These are phyloP conservation scores for Talaromyces wortmannii DNA, from an alignment of 495 filamentous ascomycete genomes.

Conservation along the genomic window DNA sequence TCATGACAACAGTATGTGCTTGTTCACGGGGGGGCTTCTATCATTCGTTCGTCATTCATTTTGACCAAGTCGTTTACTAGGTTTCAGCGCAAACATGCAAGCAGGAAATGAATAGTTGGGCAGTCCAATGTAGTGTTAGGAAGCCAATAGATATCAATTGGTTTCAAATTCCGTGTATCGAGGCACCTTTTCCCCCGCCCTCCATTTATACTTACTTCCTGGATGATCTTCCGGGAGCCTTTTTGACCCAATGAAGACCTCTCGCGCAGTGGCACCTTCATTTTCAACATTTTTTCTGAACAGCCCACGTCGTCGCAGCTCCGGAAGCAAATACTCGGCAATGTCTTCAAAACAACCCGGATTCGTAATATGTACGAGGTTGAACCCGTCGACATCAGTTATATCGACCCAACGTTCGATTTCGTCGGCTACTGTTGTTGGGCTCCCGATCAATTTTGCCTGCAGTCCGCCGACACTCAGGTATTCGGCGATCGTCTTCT, in stretches of 20 bases:
- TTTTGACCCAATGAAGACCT: slow-evolving; percentile 36
- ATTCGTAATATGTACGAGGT: slow-evolving; percentile 45
- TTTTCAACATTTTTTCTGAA: slow-evolving; percentile 44
- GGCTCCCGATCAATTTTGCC: slow-evolving; percentile 37
- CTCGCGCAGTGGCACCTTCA: slow-evolving; percentile 41
- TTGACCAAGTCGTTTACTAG: too few relatives aligned
- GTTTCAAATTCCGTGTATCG: neutral
- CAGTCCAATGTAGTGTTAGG: too few relatives aligned
- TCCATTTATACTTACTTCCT: slow-evolving; percentile 24
- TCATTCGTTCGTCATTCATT: too few relatives aligned
- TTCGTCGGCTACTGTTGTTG: slow-evolving; percentile 41
- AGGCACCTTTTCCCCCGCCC: slow-evolving; percentile 15
- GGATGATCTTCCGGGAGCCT: slow-evolving; percentile 21
- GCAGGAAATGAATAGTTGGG: too few relatives aligned
- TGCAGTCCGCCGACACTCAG: slow-evolving; percentile 45
- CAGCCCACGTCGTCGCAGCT: slow-evolving; percentile 39
- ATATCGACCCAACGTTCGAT: slow-evolving; percentile 40
- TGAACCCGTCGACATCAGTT: slow-evolving; percentile 45
- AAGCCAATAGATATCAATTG: too few relatives aligned
- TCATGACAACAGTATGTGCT: too few relatives aligned
- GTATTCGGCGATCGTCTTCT: slow-evolving; percentile 45
- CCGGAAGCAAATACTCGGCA: slow-evolving; percentile 45
- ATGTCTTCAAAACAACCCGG: slow-evolving; percentile 52
- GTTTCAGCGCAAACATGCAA: too few relatives aligned
- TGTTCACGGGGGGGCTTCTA: too few relatives aligned